These are phyloP conservation scores for Neurospora sp. DNA, from an alignment of 2,329 filamentous ascomycete genomes.

Conservation along the genomic window DNA sequence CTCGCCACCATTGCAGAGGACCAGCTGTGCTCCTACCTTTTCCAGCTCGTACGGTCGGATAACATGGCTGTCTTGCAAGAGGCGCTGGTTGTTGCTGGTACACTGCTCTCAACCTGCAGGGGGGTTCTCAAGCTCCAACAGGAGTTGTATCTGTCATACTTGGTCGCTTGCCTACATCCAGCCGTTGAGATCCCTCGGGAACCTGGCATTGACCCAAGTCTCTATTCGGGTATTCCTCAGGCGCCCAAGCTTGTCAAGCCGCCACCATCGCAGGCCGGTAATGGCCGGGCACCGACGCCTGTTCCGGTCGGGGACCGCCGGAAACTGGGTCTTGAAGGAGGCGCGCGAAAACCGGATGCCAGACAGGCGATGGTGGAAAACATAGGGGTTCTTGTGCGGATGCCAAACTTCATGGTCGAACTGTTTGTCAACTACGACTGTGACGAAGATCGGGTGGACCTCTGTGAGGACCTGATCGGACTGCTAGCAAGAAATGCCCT, in stretches of 20 bases:
- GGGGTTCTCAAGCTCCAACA: conserved; percentile 90
- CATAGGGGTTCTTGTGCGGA: conserved; percentile 80
- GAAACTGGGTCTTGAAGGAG: conserved; percentile 85
- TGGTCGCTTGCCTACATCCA: conserved; percentile 88
- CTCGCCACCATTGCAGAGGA: conserved; percentile 84
- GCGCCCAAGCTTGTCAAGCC: conserved; percentile 80
- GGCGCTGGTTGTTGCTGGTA: conserved; percentile 84
- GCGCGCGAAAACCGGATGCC: conserved; percentile 84
- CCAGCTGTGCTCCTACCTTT: conserved; percentile 84
- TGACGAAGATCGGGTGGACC: conserved; percentile 78
- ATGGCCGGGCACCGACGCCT: conserved; percentile 71
- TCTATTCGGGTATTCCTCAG: conserved; percentile 91
- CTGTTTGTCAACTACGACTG: conserved; percentile 98
- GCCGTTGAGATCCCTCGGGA: conserved; percentile 91
- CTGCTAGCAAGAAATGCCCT: conserved; percentile 88
- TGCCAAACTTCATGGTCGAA: conserved; percentile 91
- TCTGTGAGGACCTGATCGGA: conserved; percentile 93
- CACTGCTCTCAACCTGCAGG: conserved; percentile 81
- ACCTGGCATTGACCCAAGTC: conserved; percentile 75
- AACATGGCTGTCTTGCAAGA: conserved; percentile 93
- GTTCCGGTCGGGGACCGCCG: conserved; percentile 88
- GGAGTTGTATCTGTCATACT: conserved; percentile 87
- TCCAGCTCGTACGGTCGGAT: conserved; percentile 91
- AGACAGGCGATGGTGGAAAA: conserved; percentile 98
- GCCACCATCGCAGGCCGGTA: conserved; percentile 59